Conservation (phyloP, 2,329 filamentous ascomycete genomes). For the Colletotrichum sp. region DNA sequence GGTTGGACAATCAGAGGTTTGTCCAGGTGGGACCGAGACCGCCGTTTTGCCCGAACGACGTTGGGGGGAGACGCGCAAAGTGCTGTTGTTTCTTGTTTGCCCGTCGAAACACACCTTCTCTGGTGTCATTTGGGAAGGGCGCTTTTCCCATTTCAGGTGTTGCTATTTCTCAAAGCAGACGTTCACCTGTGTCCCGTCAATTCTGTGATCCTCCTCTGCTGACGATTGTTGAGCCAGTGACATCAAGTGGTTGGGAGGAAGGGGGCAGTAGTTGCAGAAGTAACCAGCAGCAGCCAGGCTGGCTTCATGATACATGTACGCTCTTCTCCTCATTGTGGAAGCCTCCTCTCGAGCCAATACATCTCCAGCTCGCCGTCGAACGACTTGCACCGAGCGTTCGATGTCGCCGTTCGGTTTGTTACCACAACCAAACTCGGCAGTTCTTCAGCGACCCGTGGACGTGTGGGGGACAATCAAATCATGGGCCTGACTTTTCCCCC, state of each 20-base stretch:
- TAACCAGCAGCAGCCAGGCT: neutral
- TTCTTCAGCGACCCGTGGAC: conserved; percentile 2
- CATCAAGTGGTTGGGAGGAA: neutral
- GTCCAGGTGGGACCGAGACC: conserved; percentile 9
- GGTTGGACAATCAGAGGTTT: conserved; percentile 15
- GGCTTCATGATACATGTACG: conserved; percentile 14
- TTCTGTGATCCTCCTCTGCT: neutral
- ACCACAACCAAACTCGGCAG: neutral
- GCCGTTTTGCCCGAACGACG: neutral
- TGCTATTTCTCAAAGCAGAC: conserved; percentile 9
- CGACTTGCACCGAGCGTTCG: neutral
- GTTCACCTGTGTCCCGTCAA: neutral
- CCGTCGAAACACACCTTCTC: neutral
- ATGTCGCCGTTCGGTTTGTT: neutral
- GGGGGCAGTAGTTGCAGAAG: neutral
- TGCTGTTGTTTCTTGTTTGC: neutral
- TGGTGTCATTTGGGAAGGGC: neutral
- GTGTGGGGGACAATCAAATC: neutral
- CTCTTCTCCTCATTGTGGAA: neutral
- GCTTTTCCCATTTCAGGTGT: conserved; percentile 7
- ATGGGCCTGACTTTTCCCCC: neutral
- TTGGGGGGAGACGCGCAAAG: neutral
- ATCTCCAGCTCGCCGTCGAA: neutral
- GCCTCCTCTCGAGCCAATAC: neutral
- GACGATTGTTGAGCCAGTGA: conserved; percentile 1